Evolutionary conservation across 345 rosid genomes (phyloP), one percentile per base, ranked within the genome.

Genomic region (Moringa oleifera): DNA sequence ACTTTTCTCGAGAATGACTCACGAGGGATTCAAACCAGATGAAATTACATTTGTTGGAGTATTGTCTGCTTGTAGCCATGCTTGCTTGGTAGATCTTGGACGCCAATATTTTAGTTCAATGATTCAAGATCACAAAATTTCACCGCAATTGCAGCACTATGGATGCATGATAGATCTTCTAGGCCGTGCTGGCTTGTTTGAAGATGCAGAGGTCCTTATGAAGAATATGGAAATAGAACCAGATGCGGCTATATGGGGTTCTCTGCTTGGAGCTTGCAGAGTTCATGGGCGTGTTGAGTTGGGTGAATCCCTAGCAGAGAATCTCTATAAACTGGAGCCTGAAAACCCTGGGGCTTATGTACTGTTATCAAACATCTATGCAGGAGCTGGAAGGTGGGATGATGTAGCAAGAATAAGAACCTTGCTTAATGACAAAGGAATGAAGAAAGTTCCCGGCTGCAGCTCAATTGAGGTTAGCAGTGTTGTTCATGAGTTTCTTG

Each of bases 351-450:
- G 92, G 41, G 76, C 80, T 69, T 79, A 81, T 59, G 76, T 90
- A 18, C 90, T 90, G 53, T 66, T 90, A 61, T 91, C 91, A 18
- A 91, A 91, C 78, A 91, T 88, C 20, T 90, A 91, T 37, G 96
- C 93, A 21, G 53, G 75, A 67, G 89, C 83, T 61, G 86, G 87
- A 25, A 77, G 83, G 70, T 88, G 91, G 87, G 82, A 86, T 4
- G 85, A 83, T 62, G 93, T 86, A 62, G 83, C 93, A 21, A 78
- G 63, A 71, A 68, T 74, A 64, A 69, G 96, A 73, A 73, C 78
- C 0, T 68, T 36, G 25, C 77, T 91, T 65, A 81, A 77, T 41
- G 85, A 80, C 62, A 79, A 63, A 76, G 81, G 88, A 67, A 74
- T 80, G 77, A 86, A 80, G 77, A 91, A 86, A 79, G 79, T 81